Base-by-base conservation (phyloP, 352 stramenopile genomes). In the Bremia lactucae region DNA sequence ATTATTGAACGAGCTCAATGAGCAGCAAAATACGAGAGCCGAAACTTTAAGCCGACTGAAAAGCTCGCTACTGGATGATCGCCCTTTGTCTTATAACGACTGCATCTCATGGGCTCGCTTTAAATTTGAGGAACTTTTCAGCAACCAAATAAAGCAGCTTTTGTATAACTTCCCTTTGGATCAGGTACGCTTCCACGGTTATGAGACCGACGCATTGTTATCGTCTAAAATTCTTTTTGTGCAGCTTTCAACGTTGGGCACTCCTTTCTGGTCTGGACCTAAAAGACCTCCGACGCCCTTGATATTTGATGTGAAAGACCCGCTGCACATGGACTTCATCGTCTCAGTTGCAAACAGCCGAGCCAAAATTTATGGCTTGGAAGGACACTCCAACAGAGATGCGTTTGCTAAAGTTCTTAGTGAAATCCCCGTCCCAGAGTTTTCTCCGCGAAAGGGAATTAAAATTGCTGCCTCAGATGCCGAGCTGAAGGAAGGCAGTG, bases 151-250 rank as follows among this genome's bases (percentile, higher is more conserved):
- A 51, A 94, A 93, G 49, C 87, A 97, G 54, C 76, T 99, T 35
- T 62, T 99, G 16, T 80, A 98, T 74, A 99, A 99, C 66, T 99
- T 99, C 54, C 97, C 97, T 6, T 46, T 94, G 25, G 90, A 99
- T 60, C 88, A 98, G 65, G 68, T 83, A 50, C 15, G 22, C 0
- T 14, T 6, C 37, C 18, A 29, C 14, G n/a, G n/a, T n/a, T n/a
- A n/a, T n/a, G n/a, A n/a, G n/a, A n/a, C n/a, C n/a, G n/a, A n/a
- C n/a, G n/a, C n/a, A n/a, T n/a, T n/a, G n/a, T n/a, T n/a, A n/a
- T n/a, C n/a, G n/a, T n/a, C n/a, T n/a, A n/a, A n/a, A n/a, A n/a
- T n/a, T n/a, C 2, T 6, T 41, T 26, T 36, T 21, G 31, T 31
- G 14, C 57, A 90, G 52, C 59, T 98, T 11, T 99, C 96, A 13